A percentile compares a stretch with the other conserved stretches of the same genome.
Evolutionary conservation across 2,329 filamentous ascomycete species (phyloP).

Genomic region (Fusarium buharicum): DNA sequence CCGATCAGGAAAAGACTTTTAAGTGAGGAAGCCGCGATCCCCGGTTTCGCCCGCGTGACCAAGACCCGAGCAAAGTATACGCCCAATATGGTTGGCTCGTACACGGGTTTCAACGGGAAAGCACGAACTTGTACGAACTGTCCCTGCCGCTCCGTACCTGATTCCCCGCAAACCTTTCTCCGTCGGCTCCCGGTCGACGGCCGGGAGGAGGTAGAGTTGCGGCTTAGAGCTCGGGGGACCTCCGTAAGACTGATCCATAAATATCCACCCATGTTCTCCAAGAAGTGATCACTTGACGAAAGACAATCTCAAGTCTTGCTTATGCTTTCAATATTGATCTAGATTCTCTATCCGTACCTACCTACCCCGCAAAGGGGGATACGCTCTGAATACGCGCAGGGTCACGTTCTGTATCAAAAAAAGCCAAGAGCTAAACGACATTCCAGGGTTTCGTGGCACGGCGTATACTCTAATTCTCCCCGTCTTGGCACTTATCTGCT

Average conservation of each 20-base stretch:
- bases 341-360: constrained; percentile 4
- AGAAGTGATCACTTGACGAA: constrained; percentile 21
- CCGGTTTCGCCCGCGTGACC: constrained; percentile 43
- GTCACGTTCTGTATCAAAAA: constrained; percentile 5
- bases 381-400: not conserved
- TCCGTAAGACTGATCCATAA: constrained; percentile 21
- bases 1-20: too few species aligned
- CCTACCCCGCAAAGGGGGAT: constrained; percentile 16
- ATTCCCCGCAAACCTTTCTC: constrained; percentile 20
- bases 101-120: constrained; percentile 13
- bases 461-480: constrained; percentile 5
- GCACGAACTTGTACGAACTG: not conserved
- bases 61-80: constrained; percentile 5
- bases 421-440: constrained; percentile 10
- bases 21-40: constrained; percentile 32
- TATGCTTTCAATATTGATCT: not conserved
- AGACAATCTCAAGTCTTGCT: constrained; percentile 4
- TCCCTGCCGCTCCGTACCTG: constrained; percentile 9
- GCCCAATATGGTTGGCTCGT: constrained; percentile 13
- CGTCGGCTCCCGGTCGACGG: constrained; percentile 30
- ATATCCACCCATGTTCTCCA: constrained; percentile 1
- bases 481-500: constrained; percentile 20
- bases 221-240: constrained; percentile 31
- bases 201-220: constrained; percentile 14
- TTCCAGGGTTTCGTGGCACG: constrained; percentile 1